phyloP scores from a whole-genome alignment of 208 protist genomes.

The Blastocrithidia nonstop region DNA sequence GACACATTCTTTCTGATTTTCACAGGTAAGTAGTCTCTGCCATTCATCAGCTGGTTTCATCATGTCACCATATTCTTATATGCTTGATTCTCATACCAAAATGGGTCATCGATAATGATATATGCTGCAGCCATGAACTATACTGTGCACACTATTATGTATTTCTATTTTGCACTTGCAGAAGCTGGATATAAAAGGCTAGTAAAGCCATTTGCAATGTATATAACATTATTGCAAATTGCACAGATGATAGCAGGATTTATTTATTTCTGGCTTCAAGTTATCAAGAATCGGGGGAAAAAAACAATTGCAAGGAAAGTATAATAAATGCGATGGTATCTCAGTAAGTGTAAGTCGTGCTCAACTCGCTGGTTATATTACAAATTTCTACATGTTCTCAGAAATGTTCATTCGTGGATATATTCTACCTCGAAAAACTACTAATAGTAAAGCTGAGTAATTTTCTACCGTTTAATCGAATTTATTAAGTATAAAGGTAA shows the following conservation, averaged over 20 bases:
- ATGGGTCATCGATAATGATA: conserved; percentile 31
- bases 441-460: conserved; percentile 5
- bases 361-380: conserved; percentile 79
- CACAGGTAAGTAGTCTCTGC: conserved; percentile 36
- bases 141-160: conserved; percentile 91
- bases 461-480: no score
- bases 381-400: conserved; percentile 88
- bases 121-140: conserved; percentile 86
- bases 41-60: conserved; percentile 86
- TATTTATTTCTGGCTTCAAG: conserved; percentile 25
- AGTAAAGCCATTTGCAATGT: conserved; percentile 59
- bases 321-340: conserved; percentile 17
- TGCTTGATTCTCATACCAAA: conserved; percentile 70
- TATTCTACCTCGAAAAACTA: conserved; percentile 23
- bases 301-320: no score
- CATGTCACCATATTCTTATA: conserved; percentile 85
- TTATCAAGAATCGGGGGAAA: no score
- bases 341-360: conserved; percentile 17
- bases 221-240: conserved; percentile 83
- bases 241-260: conserved; percentile 88
- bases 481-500: not conserved
- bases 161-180: conserved; percentile 86
- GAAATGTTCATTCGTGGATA: conserved; percentile 84
- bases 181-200: conserved; percentile 52
- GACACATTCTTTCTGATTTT: conserved; percentile 77